These are phyloP conservation scores for Mycena indigotica DNA, from an alignment of 768 basidiomycete genomes.

Conservation along the genomic window DNA sequence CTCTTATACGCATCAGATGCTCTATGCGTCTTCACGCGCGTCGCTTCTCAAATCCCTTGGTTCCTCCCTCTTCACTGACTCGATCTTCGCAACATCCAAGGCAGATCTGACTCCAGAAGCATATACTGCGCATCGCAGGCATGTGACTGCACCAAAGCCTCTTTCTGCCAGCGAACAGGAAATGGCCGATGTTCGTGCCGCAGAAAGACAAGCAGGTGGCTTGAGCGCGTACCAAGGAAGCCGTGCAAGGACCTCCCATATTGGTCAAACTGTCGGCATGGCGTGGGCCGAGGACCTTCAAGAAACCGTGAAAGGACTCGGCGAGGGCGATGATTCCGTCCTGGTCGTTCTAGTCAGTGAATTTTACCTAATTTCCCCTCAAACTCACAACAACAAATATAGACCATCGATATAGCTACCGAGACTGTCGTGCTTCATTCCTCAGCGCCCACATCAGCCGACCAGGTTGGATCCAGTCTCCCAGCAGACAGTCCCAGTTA, in stretches of 20 bases:
- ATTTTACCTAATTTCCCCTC: not conserved
- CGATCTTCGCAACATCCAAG: conserved; percentile 78
- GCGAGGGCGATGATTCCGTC: conserved; percentile 46
- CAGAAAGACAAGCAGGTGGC: conserved; percentile 62
- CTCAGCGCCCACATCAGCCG: conserved; percentile 40
- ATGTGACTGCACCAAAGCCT: conserved; percentile 77
- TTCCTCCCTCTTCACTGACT: conserved; percentile 68
- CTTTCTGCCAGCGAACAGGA: conserved; percentile 83
- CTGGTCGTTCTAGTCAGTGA: conserved; percentile 67
- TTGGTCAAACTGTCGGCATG: conserved; percentile 64
- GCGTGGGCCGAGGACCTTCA: conserved; percentile 68
- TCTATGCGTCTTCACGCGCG: conserved; percentile 80
- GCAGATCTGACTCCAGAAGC: conserved; percentile 65
- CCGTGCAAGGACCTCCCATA: conserved; percentile 53
- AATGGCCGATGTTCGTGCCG: conserved; percentile 72
- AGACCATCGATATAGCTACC: conserved; percentile 69
- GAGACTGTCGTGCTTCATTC: conserved; percentile 59
- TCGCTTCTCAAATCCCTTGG: conserved; percentile 75
- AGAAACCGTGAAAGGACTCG: conserved; percentile 64
- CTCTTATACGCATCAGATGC: conserved; percentile 58
- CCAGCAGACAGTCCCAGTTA: conserved; percentile 66
- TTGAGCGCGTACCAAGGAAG: conserved; percentile 59
- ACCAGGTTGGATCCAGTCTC: conserved; percentile 49
- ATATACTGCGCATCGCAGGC: conserved; percentile 72
- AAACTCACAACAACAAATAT: not conserved